Evolutionary conservation across 129 eudicot genomes (phyloP), one percentile per base, ranked within the genome.

Genomic region (Cynara cardunculus): DNA sequence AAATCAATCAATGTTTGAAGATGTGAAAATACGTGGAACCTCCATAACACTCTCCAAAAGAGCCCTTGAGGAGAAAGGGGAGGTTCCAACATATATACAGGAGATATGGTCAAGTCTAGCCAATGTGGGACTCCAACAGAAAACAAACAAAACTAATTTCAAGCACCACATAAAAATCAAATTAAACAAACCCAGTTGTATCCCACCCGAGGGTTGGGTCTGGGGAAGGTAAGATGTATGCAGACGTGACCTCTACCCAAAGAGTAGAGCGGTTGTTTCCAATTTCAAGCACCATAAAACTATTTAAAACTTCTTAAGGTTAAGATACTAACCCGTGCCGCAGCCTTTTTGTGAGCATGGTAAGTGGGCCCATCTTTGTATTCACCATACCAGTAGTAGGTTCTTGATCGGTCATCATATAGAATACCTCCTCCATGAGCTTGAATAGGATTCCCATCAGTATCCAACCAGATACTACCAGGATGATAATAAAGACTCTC

Each of bases 401-500:
- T 89, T 41, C 82, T 69, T 14, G 90, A 87, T 75, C 81, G 82
- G 66, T 88, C 91, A 84, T 96, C 97, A 82, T 91, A 96, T 2
- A 96, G 71, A 69, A 92, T 89, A 71, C 99, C 98, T 71, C 99
- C 99, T 72, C 99, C 99, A 77, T 95, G 99, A 80, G 99, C 99
- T 88, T 95, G 99, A 75, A 95, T 95, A 44, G 97, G 97, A 81
- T 96, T 89, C 30, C 98, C 98, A 13, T 92, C 97, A 66, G 99
- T 96, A 87, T 96, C 99, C 79, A 96, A 80, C 99, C 99, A 96
- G 39, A 96, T 96, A 77, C 89, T 90, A 67, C 97, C 99, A 2
- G 99, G 98, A 83, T 88, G 85, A 86, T 90, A 92, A 80, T 85
- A 90, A 76, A 84, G 86, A 80, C 97, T 92, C 73, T 84, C 91